Conservation (phyloP, 2,329 filamentous ascomycete species). For the Colletotrichum tabaci region DNA sequence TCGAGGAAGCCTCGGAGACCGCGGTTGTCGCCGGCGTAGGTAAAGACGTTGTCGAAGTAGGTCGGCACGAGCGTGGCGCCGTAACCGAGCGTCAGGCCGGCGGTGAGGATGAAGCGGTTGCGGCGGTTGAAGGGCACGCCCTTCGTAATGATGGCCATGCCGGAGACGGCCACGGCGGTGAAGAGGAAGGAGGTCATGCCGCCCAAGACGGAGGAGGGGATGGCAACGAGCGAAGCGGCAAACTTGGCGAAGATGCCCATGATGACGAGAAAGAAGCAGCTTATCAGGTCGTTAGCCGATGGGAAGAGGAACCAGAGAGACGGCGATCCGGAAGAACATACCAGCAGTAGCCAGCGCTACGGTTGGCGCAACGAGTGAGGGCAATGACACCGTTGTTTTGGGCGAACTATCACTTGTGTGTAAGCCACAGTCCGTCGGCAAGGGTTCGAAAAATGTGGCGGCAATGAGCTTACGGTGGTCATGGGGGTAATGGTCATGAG, state of each 20-base stretch:
- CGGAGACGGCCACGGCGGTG: conserved; percentile 81
- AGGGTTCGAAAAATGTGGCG: background rate
- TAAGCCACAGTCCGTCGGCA: too few relatives aligned
- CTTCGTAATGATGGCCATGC: conserved; percentile 81
- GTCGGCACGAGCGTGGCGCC: conserved; percentile 76
- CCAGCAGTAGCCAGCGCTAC: conserved; percentile 83
- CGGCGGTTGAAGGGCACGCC: conserved; percentile 82
- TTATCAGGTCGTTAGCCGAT: background rate
- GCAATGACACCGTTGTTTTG: conserved; percentile 91
- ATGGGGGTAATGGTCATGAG: conserved; percentile 86
- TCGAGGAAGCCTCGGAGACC: conserved; percentile 81
- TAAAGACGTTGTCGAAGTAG: conserved; percentile 81
- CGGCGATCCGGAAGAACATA: background rate
- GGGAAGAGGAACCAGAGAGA: background rate
- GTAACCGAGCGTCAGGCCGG: conserved; percentile 80
- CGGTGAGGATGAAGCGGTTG: conserved; percentile 86
- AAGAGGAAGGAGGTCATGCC: conserved; percentile 87
- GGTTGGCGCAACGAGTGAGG: conserved; percentile 84
- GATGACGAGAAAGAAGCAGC: conserved; percentile 80
- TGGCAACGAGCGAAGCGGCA: conserved; percentile 82
- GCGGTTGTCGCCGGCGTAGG: conserved; percentile 77
- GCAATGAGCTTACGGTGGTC: conserved; percentile 62
- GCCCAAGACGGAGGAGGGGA: conserved; percentile 76
- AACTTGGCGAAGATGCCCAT: conserved; percentile 91
- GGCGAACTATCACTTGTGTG: conserved; percentile 66